These are phyloP conservation scores for Stramenopiles sp. DNA, from an alignment of 352 stramenopile genomes.

Conservation along the genomic window DNA sequence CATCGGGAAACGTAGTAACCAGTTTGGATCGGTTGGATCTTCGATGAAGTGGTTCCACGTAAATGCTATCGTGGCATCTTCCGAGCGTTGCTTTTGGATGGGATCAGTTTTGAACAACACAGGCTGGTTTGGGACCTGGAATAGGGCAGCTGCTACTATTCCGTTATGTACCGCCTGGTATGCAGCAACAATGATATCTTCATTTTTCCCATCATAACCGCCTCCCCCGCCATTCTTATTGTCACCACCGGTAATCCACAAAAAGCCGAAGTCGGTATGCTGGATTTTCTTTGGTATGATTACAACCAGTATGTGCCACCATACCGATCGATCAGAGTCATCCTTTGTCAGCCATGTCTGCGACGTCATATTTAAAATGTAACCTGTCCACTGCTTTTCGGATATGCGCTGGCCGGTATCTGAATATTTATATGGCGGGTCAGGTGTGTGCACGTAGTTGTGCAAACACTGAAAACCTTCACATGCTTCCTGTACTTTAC, in stretches of 20 bases:
- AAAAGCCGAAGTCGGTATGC: constrained; percentile 14
- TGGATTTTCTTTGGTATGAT: constrained; percentile 25
- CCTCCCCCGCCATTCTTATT: constrained; percentile 10
- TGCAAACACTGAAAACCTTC: background rate
- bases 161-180: constrained; percentile 15
- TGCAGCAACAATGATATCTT: constrained; percentile 21
- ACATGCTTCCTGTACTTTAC: too few relatives aligned
- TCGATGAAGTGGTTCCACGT: constrained; percentile 24
- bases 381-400: constrained; percentile 8
- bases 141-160: constrained; percentile 19
- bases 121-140: constrained; percentile 26
- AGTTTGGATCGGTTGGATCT: constrained; percentile 20
- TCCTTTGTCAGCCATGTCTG: constrained; percentile 21
- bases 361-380: constrained; percentile 24
- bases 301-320: constrained; percentile 26
- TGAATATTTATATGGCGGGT: background rate
- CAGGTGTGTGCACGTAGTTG: background rate
- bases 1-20: constrained; percentile 25
- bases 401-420: background rate
- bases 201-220: constrained; percentile 10
- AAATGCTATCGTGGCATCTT: constrained; percentile 25
- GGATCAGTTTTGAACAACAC: constrained; percentile 23
- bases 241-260: constrained; percentile 24
- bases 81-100: constrained; percentile 21
- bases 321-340: constrained; percentile 16